Evolutionary conservation across 345 rosid genomes (phyloP), one percentile per base, ranked within the genome.

Genomic region (Geranium rotundifolium): DNA sequence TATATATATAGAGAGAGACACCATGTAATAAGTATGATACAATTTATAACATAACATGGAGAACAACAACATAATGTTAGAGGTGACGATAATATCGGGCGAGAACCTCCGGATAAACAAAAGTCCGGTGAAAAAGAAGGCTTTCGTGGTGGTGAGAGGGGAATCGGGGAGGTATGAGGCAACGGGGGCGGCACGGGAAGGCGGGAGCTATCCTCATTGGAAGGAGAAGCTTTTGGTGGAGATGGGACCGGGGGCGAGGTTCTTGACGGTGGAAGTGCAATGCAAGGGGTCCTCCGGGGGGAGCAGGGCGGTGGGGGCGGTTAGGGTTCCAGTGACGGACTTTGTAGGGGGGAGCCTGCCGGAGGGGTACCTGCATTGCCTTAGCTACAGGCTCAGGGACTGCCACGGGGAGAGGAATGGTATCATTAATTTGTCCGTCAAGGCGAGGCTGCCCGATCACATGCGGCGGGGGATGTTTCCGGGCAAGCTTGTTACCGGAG

Each of bases 401-500:
- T 19, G 23, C 0, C 60, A 37, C 7, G 71, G 69, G 0, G 67
- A 31, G 0, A 57, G 63, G 19, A 72, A 76, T 20, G 76, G 76
- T 0, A 63, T 72, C 55, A n/a, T 76, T 5, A 76, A 72, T 17
- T 1, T 79, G 18, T 73, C 78, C 0, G 69, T 64, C 17, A 76
- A 54, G 64, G 76, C 65, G 13, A 61, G 14, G 49, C 4, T 29
- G n/a, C 60, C 69, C 41, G 56, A 30, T 29, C 19, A 52, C 69
- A 63, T 62, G 72, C 69, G 27, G 64, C 66, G 4, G 58, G 55
- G 19, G 39, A 18, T 50, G 59, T 52, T 56, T 13, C 37, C 0
- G 70, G 72, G 1, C 77, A 77, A 20, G 57, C n/a, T 64, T 18
- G 84, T 85, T 0, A 70, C 77, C 0, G 87, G 87, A 1, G 62